Evolutionary conservation across 345 rosid species (phyloP).

Genomic region (Geranium brycei): DNA sequence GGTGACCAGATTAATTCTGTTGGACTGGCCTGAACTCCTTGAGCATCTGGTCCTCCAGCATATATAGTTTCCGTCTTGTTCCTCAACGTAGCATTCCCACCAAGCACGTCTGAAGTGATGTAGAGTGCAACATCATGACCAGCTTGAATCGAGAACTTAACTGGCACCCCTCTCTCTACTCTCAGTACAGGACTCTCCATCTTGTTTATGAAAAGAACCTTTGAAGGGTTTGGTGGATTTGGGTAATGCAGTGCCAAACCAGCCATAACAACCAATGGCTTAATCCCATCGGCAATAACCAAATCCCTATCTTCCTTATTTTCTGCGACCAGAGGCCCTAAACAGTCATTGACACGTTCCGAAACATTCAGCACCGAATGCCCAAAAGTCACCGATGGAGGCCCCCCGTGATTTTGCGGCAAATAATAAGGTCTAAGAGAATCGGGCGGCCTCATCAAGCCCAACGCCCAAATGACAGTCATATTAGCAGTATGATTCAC

Average conservation of each 20-base stretch:
- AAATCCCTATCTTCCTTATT: conserved; percentile 64
- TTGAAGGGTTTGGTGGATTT: conserved; percentile 49
- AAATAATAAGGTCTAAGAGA: conserved; percentile 57
- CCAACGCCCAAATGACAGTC: conserved; percentile 85
- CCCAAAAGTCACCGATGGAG: conserved; percentile 26
- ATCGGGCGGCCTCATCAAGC: conserved; percentile 82
- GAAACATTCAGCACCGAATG: conserved; percentile 40
- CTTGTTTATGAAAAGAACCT: conserved; percentile 57
- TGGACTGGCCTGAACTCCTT: conserved; percentile 73
- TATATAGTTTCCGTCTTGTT: conserved; percentile 61
- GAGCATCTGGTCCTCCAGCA: conserved; percentile 82
- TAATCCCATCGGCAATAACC: conserved; percentile 40
- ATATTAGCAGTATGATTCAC: conserved; percentile 38
- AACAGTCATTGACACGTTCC: conserved; percentile 32
- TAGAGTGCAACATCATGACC: conserved; percentile 67
- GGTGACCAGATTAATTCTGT: conserved; percentile 74
- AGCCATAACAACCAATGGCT: conserved; percentile 39
- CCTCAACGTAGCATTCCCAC: conserved; percentile 84
- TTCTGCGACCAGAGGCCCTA: conserved; percentile 56
- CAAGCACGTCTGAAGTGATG: conserved; percentile 74
- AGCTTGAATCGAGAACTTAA: conserved; percentile 50
- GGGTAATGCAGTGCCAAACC: conserved; percentile 43
- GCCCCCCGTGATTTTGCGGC: conserved; percentile 82
- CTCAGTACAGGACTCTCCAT: conserved; percentile 61
- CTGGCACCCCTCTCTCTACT: conserved; percentile 69